A percentile compares a stretch with the other conserved stretches of the same genome.
These are phyloP conservation scores for Pyrenochaeta sp. DNA, from an alignment of 2,329 filamentous ascomycete genomes.

Conservation along the genomic window DNA sequence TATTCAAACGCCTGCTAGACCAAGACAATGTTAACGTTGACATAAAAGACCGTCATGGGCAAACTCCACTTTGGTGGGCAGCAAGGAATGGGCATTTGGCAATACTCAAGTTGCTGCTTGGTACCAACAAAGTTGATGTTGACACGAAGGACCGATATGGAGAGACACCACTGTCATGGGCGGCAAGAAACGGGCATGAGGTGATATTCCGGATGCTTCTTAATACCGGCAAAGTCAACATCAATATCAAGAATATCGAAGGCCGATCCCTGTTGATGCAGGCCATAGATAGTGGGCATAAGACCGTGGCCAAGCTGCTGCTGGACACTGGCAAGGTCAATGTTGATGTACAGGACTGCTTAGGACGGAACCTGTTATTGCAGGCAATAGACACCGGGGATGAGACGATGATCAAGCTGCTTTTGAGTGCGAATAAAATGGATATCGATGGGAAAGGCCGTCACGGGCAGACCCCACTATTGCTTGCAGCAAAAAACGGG, in stretches of 20 bases:
- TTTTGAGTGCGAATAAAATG: conserved; percentile 2
- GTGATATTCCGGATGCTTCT: neutral
- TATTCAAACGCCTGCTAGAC: too few species aligned
- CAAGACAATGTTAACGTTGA: neutral
- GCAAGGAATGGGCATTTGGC: neutral
- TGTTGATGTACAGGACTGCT: neutral
- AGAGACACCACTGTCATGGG: neutral
- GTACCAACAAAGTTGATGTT: neutral
- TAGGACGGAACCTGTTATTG: neutral
- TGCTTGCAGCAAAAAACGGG: neutral
- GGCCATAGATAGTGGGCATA: neutral
- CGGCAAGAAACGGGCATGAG: neutral
- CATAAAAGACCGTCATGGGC: neutral
- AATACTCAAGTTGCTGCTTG: neutral
- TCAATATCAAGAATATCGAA: neutral
- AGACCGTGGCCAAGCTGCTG: neutral
- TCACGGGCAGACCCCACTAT: neutral
- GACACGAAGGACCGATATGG: neutral
- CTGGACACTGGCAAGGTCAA: neutral
- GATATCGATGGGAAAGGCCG: neutral
- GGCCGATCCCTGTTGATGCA: neutral
- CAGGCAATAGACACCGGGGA: neutral
- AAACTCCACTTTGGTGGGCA: too few species aligned
- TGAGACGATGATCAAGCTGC: neutral
- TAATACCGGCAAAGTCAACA: neutral